phyloP scores from a whole-genome alignment of 2,329 filamentous ascomycete species.

The Colletotrichum filicis region DNA sequence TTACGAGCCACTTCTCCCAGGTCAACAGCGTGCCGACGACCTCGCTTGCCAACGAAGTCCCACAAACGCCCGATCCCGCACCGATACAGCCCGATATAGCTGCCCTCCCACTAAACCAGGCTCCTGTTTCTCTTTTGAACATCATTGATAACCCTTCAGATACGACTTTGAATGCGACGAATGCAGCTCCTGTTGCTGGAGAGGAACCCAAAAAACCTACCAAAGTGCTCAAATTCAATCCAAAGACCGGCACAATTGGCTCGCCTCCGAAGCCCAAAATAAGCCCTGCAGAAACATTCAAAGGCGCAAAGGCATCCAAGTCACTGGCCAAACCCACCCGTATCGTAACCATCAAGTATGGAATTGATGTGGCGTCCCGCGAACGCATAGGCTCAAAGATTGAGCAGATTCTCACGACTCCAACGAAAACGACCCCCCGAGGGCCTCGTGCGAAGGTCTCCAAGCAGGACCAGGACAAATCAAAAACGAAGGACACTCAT shows the following conservation, averaged over 20 bases:
- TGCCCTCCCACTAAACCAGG: neutral
- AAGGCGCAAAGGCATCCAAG: conserved; percentile 5
- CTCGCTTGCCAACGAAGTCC: neutral
- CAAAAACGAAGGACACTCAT: conserved; percentile 48
- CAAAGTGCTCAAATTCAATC: conserved; percentile 64
- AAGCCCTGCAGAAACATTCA: conserved; percentile 35
- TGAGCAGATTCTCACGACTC: conserved; percentile 64
- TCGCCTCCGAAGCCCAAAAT: conserved; percentile 68
- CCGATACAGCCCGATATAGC: neutral
- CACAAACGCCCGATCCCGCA: neutral
- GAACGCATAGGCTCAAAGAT: conserved; percentile 69
- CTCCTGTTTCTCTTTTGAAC: neutral
- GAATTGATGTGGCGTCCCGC: conserved; percentile 53
- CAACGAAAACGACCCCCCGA: conserved; percentile 39
- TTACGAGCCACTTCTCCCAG: conserved; percentile 40
- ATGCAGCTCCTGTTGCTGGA: neutral
- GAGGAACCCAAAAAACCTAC: conserved; percentile 40
- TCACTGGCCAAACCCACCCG: conserved; percentile 16
- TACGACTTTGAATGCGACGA: neutral
- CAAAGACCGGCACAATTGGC: conserved; percentile 70
- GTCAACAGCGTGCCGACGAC: neutral
- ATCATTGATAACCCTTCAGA: neutral
- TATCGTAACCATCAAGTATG: conserved; percentile 22
- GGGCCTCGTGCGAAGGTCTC: conserved; percentile 40
- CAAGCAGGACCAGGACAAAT: conserved; percentile 40